Conservation (phyloP, 225 moss, liverwort and hornwort genomes). For the Ulota crispa region DNA sequence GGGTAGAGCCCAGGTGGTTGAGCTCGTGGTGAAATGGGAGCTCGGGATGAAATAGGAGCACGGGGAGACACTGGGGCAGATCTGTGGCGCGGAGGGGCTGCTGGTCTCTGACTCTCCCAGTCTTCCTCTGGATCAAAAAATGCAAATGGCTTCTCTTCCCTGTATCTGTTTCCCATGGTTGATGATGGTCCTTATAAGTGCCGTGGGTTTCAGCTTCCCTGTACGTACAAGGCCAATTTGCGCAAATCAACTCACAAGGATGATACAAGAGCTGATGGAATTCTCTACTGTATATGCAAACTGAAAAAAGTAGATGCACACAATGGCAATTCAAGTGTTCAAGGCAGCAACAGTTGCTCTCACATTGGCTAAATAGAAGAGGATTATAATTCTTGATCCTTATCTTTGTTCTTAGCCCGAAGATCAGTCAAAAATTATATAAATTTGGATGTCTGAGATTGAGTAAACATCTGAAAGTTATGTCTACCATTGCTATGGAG, state of each 20-base stretch:
- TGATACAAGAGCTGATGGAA: background rate
- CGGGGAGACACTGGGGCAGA: constrained; percentile 8
- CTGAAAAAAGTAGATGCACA: background rate
- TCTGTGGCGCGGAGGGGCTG: background rate
- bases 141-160: constrained; percentile 13
- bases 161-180: constrained; percentile 31
- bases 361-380: background rate
- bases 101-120: background rate
- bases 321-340: background rate
- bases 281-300: background rate
- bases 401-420: background rate
- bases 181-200: background rate
- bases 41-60: background rate
- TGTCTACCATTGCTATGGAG: background rate
- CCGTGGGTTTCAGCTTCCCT: background rate
- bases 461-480: background rate
- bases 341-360: background rate
- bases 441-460: background rate
- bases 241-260: background rate
- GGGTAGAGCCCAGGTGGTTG: background rate
- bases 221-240: background rate
- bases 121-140: constrained; percentile 35
- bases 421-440: background rate
- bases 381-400: background rate
- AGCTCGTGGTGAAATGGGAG: constrained; percentile 16